Percentiles rank a stretch among this genome's conserved stretches.
Evolutionary conservation across 441 rosid species (phyloP).

Genomic region (Gossypium davidsonii): DNA sequence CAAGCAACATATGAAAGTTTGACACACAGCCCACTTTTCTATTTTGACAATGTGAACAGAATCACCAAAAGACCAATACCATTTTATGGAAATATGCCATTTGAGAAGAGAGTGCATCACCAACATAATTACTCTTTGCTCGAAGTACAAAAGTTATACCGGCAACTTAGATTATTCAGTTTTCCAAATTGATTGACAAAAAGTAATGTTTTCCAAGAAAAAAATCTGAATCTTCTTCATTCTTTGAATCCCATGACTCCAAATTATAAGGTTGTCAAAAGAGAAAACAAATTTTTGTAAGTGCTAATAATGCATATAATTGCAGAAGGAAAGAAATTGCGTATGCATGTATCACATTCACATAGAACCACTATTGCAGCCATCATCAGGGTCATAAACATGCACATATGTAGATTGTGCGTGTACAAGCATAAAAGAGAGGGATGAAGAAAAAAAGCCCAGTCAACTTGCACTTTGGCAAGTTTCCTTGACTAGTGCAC

Average conservation of each 20-base stretch:
- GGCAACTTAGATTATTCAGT: not conserved
- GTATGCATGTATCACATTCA: not conserved
- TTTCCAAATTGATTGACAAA: not conserved
- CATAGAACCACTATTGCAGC: not conserved
- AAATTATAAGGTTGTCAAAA: not conserved
- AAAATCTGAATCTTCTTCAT: not conserved
- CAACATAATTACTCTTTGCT: not conserved
- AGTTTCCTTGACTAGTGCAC: not conserved
- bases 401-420: not conserved
- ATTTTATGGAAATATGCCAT: not conserved
- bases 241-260: slow-evolving; percentile 5
- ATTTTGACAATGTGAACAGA: not conserved
- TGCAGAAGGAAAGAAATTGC: not conserved
- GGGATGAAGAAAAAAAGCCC: not conserved
- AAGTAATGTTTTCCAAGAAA: not conserved
- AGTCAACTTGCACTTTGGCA: not conserved
- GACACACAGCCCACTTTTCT: not conserved
- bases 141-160: not conserved
- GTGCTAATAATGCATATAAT: not conserved
- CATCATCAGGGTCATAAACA: not conserved
- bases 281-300: not conserved
- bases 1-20: not conserved
- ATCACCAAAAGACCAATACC: not conserved
- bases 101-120: not conserved
- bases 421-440: not conserved